phyloP scores from a whole-genome alignment of 768 basidiomycete species.

The Auricularia cornea region DNA sequence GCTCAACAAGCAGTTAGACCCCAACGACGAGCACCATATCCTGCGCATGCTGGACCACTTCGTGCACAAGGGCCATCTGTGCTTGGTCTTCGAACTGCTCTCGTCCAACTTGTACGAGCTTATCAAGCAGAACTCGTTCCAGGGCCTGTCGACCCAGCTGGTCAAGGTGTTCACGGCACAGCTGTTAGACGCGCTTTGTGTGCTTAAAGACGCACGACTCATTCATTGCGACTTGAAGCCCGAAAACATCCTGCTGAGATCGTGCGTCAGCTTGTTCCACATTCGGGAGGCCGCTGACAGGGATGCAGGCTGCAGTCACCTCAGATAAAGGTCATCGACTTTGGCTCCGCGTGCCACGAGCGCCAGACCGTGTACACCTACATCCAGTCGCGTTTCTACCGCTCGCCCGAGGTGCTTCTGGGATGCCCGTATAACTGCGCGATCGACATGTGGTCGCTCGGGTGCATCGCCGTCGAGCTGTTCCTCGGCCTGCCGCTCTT shows the following conservation, averaged over 20 bases:
- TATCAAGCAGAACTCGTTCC: constrained; percentile 99
- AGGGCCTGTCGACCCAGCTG: constrained; percentile 90
- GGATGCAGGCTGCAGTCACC: constrained; percentile 78
- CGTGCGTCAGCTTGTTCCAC: background rate
- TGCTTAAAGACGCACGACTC: constrained; percentile 89
- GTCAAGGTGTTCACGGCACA: constrained; percentile 99
- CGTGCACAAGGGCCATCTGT: constrained; percentile 92
- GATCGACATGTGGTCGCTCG: constrained; percentile 99
- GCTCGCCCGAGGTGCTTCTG: constrained; percentile 93
- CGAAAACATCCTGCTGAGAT: constrained; percentile 95
- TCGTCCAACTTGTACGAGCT: constrained; percentile 98
- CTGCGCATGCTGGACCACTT: constrained; percentile 91
- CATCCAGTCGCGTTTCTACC: constrained; percentile 98
- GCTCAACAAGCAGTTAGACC: constrained; percentile 89
- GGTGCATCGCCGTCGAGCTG: constrained; percentile 96
- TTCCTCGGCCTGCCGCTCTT: constrained; percentile 95
- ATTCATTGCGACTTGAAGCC: constrained; percentile 99
- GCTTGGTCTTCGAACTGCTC: constrained; percentile 94
- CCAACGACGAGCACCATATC: constrained; percentile 93
- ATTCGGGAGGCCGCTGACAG: constrained; percentile 5
- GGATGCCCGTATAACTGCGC: constrained; percentile 90
- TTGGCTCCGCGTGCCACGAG: constrained; percentile 98
- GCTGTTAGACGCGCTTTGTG: constrained; percentile 81
- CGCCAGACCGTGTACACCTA: constrained; percentile 99
- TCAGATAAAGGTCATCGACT: constrained; percentile 98